A percentile compares a stretch with the other conserved stretches of the same genome.
These are phyloP conservation scores for Jaltomata sinuosa DNA, from an alignment of 257 asterid genomes.

Conservation along the genomic window DNA sequence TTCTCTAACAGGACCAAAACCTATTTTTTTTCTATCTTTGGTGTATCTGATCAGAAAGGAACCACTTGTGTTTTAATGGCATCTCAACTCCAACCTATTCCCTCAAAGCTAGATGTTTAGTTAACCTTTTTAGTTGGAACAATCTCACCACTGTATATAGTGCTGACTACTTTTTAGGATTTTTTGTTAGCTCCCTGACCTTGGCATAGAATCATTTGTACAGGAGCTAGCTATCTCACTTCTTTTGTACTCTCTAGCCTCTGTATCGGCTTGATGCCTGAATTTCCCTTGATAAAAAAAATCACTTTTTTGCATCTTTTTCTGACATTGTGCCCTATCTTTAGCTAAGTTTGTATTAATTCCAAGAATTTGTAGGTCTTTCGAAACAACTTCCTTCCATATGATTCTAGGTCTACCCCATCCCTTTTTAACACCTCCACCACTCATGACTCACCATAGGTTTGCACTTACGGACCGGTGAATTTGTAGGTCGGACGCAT, in stretches of 20 bases:
- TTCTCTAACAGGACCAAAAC: not conserved
- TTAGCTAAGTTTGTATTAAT: not conserved
- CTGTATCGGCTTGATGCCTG: too few relatives aligned
- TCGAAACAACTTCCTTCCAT: not conserved
- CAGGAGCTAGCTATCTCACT: not conserved
- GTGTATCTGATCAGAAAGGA: not conserved
- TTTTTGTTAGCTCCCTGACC: not conserved
- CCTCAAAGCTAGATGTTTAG: not conserved
- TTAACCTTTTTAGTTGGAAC: not conserved
- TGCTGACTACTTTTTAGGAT: not conserved
- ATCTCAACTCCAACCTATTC: not conserved
- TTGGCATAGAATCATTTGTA: not conserved
- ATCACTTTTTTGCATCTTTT: not conserved
- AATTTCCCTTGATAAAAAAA: not conserved
- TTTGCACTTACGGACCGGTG: not conserved
- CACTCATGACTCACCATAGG: not conserved
- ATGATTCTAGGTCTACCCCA: not conserved
- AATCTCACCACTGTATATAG: not conserved
- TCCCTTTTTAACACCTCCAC: not conserved
- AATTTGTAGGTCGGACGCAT: not conserved
- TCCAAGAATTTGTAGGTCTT: not conserved
- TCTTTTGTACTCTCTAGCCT: not conserved
- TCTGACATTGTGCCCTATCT: not conserved
- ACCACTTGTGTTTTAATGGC: not conserved
- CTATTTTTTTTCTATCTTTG: not conserved